Percentiles rank a stretch among this genome's conserved stretches.
Conservation (phyloP, 768 basidiomycete species). For the Xerocomellus dryophilus region DNA sequence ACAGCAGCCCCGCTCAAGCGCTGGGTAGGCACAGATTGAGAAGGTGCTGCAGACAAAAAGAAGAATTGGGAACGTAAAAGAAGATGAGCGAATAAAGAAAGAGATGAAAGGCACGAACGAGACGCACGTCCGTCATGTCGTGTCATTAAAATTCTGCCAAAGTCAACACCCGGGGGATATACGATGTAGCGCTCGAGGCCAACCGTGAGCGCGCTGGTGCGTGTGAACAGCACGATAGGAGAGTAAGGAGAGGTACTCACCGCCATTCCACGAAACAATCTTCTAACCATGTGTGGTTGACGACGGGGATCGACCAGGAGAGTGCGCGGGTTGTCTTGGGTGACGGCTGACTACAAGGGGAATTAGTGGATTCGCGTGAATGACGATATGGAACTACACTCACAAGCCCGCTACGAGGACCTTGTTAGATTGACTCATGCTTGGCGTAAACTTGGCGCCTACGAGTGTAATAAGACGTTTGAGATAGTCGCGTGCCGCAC, state of each 20-base stretch:
- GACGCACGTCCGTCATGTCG: slow-evolving; percentile 16
- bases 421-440: slow-evolving; percentile 74
- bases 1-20: slow-evolving; percentile 25
- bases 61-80: background rate
- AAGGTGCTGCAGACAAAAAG: background rate
- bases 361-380: background rate
- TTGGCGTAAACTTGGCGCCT: slow-evolving; percentile 80
- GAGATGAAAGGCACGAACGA: background rate
- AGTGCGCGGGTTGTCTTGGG: slow-evolving; percentile 70
- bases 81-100: background rate
- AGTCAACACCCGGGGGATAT: slow-evolving; percentile 69
- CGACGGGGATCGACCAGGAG: slow-evolving; percentile 79
- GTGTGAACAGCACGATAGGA: background rate
- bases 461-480: slow-evolving; percentile 74
- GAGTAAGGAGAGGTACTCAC: background rate
- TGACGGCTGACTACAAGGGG: slow-evolving; percentile 32
- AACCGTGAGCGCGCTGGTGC: slow-evolving; percentile 47
- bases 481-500: slow-evolving; percentile 82
- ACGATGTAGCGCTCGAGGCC: slow-evolving; percentile 64
- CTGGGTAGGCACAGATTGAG: slow-evolving; percentile 1
- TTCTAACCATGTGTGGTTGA: slow-evolving; percentile 91
- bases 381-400: slow-evolving; percentile 26
- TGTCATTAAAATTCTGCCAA: slow-evolving; percentile 40
- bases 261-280: slow-evolving; percentile 85
- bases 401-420: slow-evolving; percentile 83